A percentile compares a stretch with the other conserved stretches of the same genome.
Conservation (phyloP, 805 yeast genomes). For the Groenewaldozyma salmanticensis region DNA sequence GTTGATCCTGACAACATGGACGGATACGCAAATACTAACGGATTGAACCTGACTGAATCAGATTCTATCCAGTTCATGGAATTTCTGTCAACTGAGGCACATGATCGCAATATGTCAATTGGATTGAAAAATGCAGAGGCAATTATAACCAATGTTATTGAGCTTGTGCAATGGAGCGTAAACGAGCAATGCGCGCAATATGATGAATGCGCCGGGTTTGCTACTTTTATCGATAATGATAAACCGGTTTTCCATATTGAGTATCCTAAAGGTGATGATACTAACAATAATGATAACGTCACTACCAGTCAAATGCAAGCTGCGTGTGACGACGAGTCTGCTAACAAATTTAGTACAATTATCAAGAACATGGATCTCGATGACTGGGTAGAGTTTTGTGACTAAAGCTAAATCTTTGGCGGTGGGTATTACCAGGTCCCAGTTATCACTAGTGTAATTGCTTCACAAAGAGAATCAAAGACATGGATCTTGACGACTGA, state of each 20-base stretch:
- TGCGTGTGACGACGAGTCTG: conserved; percentile 3
- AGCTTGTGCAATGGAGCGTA: conserved; percentile 21
- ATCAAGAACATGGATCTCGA: conserved; percentile 23
- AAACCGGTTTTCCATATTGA: conserved; percentile 25
- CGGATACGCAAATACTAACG: conserved; percentile 25
- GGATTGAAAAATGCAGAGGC: conserved; percentile 24
- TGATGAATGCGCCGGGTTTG: conserved; percentile 20
- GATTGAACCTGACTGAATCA: conserved; percentile 20
- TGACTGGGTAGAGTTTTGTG: conserved; percentile 16
- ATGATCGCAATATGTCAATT: conserved; percentile 17
- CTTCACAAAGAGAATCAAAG: too few relatives aligned
- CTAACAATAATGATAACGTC: conserved; percentile 7
- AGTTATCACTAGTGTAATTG: too few relatives aligned
- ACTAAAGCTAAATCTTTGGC: too few relatives aligned
- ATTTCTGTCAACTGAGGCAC: conserved; percentile 19
- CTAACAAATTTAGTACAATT: conserved; percentile 18
- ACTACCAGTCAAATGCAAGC: conserved; percentile 7
- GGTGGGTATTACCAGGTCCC: too few relatives aligned
- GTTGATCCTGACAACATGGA: conserved; percentile 27
- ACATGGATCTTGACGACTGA: too few relatives aligned
- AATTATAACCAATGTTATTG: conserved; percentile 18
- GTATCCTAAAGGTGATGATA: conserved; percentile 21
- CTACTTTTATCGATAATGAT: conserved; percentile 12
- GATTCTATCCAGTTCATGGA: conserved; percentile 22
- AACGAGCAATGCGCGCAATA: conserved; percentile 26